Percentiles rank a stretch among this genome's conserved stretches.
Conservation (phyloP, 805 yeast species). For the Metschnikowia continentalis region DNA sequence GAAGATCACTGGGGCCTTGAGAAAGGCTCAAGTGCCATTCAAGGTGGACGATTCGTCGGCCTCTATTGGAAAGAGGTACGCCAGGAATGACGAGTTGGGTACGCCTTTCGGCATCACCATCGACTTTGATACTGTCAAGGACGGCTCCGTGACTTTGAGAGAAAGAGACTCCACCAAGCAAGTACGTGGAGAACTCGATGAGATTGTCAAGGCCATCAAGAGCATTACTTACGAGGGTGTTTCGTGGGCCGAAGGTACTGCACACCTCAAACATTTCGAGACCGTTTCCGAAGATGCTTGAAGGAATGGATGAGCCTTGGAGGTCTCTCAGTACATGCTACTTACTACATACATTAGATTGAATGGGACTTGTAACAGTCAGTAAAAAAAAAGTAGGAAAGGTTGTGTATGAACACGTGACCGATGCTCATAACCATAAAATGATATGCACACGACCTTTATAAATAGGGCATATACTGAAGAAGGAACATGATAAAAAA, state of each 20-base stretch:
- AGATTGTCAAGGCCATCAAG: slow-evolving; percentile 66
- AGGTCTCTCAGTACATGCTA: no score
- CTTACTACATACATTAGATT: no score
- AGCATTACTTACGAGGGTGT: slow-evolving; percentile 69
- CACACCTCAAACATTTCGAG: slow-evolving; percentile 67
- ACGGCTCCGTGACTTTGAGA: slow-evolving; percentile 86
- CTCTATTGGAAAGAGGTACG: slow-evolving; percentile 95
- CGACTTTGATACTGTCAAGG: slow-evolving; percentile 89
- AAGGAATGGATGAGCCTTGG: not conserved
- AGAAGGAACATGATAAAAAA: no score
- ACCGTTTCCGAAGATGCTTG: slow-evolving; percentile 15
- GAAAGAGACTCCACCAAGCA: slow-evolving; percentile 96
- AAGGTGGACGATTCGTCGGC: slow-evolving; percentile 97
- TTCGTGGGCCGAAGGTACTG: slow-evolving; percentile 85
- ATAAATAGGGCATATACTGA: no score
- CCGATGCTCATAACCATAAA: no score
- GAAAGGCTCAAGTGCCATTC: slow-evolving; percentile 82
- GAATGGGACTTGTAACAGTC: no score
- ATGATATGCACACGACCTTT: no score
- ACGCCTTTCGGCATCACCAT: slow-evolving; percentile 98
- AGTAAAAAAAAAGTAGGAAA: no score
- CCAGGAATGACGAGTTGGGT: slow-evolving; percentile 97
- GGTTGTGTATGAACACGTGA: no score
- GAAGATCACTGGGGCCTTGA: slow-evolving; percentile 65
- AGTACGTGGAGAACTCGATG: slow-evolving; percentile 85